Evolutionary conservation across 2,329 filamentous ascomycete genomes (phyloP), one percentile per base, ranked within the genome.

Genomic region (Cercospora zeina): DNA sequence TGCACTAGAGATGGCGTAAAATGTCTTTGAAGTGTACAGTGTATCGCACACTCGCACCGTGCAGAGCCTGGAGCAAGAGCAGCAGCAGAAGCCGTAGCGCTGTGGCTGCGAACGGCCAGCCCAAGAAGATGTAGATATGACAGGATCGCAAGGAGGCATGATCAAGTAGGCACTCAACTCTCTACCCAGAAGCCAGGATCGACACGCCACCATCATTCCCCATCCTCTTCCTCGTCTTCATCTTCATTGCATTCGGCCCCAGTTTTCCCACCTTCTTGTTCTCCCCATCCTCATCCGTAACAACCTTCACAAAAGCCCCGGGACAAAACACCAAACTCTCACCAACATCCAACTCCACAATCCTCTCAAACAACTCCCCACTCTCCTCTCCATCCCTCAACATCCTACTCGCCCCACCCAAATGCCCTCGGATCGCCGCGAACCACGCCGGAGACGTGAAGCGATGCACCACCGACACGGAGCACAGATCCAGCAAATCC

Each of bases 391-490:
- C 36, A 16, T 49, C 30, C 11, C 24, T 14, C 47, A 59, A 63
- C 58, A 69, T 54, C 13, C 45, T 55, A 9, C 67, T 74, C 13
- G 78, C 70, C 2, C 76, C 83, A 4, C 81, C 83, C 1, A 89
- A 73, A 70, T 81, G 78, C 13, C 68, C 67, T 31, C 70, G 69
- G 45, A 85, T 74, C 0, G 78, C 77, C 0, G 71, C 69, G 30
- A 85, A 80, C 88, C 88, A 90, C 1, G 81, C 80, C 0, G 88
- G 88, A 0, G 83, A 87, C 0, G 80, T 85, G 73, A 93, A 93
- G 0, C 87, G 82, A 70, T 93, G 89, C 0, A 92, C 85, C 14
- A 92, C 80, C 0, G 85, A 89, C n/a, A 89, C 77, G 0, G 85
- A 87, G 72, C 87, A 91, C 0, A 93, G 78, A 58, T 91, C 88